A percentile compares a stretch with the other conserved stretches of the same genome.
phyloP scores from a whole-genome alignment of 2,329 filamentous ascomycete genomes.

The Colletotrichum sp. region DNA sequence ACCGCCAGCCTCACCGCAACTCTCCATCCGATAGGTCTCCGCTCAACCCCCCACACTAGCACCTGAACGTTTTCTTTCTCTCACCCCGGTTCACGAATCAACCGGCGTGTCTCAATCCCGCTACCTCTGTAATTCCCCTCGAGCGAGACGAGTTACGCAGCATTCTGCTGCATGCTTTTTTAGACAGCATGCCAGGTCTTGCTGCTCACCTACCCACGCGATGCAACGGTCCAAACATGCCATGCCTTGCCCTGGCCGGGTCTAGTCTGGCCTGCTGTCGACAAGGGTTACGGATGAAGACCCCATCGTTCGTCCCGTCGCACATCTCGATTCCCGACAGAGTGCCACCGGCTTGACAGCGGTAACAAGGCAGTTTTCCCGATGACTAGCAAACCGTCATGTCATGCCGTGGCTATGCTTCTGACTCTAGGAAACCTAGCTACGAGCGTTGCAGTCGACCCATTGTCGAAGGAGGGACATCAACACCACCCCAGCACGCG shows the following conservation, averaged over 20 bases:
- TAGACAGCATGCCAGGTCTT: background rate
- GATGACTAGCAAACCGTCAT: background rate
- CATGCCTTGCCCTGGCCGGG: background rate
- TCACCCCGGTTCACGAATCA: slow-evolving; percentile 10
- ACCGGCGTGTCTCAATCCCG: background rate
- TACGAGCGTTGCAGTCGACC: background rate
- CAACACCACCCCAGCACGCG: background rate
- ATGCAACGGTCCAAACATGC: slow-evolving; percentile 6
- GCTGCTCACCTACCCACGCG: background rate
- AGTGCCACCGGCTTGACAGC: background rate
- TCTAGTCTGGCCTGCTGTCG: background rate
- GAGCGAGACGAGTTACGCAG: background rate
- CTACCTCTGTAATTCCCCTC: slow-evolving; percentile 7
- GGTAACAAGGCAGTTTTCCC: background rate
- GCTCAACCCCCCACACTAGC: slow-evolving; percentile 16
- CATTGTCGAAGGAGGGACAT: background rate
- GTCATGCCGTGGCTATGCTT: background rate
- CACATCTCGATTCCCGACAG: background rate
- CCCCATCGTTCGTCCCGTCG: background rate
- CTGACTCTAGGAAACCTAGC: background rate
- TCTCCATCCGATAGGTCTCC: slow-evolving; percentile 23
- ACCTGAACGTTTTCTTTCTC: slow-evolving; percentile 8
- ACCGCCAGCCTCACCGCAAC: slow-evolving; percentile 26
- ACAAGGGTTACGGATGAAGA: background rate
- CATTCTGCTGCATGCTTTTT: background rate